These are phyloP conservation scores for Diophrys appendiculata DNA, from an alignment of 73 alveolate genomes.

Conservation along the genomic window DNA sequence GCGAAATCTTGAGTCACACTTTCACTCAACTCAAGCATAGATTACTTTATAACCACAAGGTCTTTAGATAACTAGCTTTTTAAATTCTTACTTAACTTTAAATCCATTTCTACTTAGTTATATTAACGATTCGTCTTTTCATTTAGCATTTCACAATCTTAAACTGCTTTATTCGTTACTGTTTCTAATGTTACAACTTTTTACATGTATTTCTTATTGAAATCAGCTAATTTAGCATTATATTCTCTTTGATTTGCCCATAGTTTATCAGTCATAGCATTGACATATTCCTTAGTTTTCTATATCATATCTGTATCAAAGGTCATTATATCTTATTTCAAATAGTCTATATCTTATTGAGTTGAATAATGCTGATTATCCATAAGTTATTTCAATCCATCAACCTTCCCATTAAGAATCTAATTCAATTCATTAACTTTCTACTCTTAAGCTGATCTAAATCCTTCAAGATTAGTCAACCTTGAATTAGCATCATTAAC, in stretches of 20 bases:
- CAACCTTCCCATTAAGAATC: too few species aligned
- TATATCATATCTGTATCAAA: not conserved
- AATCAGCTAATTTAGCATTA: not conserved
- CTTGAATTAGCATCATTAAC: too few species aligned
- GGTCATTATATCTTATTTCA: not conserved
- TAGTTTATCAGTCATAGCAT: not conserved
- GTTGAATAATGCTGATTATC: too few species aligned
- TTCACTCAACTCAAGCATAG: not conserved
- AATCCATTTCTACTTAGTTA: not conserved
- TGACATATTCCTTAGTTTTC: not conserved
- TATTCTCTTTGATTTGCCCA: not conserved
- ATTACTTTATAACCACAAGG: not conserved
- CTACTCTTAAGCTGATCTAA: too few species aligned
- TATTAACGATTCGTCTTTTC: not conserved
- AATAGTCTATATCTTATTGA: too few species aligned
- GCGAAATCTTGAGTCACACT: not conserved
- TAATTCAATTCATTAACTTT: too few species aligned
- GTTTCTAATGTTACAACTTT: not conserved
- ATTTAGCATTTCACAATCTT: not conserved
- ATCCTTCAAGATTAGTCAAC: too few species aligned
- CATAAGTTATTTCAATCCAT: too few species aligned
- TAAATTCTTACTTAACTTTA: too few species aligned
- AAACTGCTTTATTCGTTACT: not conserved
- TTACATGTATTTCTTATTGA: not conserved
- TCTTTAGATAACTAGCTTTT: not conserved